These are phyloP conservation scores for Ophiostoma australiae DNA, from an alignment of 2,329 filamentous ascomycete species.

Conservation along the genomic window DNA sequence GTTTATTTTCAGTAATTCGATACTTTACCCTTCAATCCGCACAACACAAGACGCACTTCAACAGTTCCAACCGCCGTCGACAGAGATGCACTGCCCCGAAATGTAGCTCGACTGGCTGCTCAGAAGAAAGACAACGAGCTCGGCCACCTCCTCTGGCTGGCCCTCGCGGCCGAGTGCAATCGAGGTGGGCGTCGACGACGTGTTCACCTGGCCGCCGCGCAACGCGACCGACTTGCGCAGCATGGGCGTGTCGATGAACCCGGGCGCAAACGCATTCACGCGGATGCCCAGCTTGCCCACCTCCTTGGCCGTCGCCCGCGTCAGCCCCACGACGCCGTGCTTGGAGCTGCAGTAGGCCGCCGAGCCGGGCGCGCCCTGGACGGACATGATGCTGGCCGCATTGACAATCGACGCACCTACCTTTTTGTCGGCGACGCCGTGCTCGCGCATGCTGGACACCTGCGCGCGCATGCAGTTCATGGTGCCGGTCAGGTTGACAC, in stretches of 20 bases:
- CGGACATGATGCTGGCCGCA: slow-evolving; percentile 25
- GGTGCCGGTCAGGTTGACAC: slow-evolving; percentile 47
- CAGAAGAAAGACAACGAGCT: slow-evolving; percentile 42
- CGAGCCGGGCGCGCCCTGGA: slow-evolving; percentile 34
- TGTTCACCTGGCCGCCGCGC: slow-evolving; percentile 29
- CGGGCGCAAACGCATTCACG: slow-evolving; percentile 35
- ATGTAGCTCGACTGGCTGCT: slow-evolving; percentile 27
- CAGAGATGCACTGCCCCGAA: slow-evolving; percentile 23
- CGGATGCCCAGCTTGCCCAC: slow-evolving; percentile 42
- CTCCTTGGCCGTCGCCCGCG: slow-evolving; percentile 37
- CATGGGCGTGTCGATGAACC: slow-evolving; percentile 26
- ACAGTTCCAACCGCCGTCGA: slow-evolving; percentile 25
- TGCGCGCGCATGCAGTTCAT: slow-evolving; percentile 46
- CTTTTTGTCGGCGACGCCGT: slow-evolving; percentile 16
- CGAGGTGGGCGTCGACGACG: slow-evolving; percentile 35
- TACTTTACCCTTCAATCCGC: not conserved
- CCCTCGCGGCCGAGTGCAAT: slow-evolving; percentile 37
- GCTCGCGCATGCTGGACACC: slow-evolving; percentile 23
- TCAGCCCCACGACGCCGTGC: slow-evolving; percentile 39
- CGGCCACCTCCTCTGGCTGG: slow-evolving; percentile 47
- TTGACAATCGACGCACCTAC: slow-evolving; percentile 25
- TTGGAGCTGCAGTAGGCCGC: slow-evolving; percentile 39
- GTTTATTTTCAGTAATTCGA: no score
- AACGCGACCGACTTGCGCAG: slow-evolving; percentile 16
- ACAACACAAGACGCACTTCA: not conserved